These are phyloP conservation scores for Colletotrichum tamarilloi DNA, from an alignment of 2,329 filamentous ascomycete genomes.

Conservation along the genomic window DNA sequence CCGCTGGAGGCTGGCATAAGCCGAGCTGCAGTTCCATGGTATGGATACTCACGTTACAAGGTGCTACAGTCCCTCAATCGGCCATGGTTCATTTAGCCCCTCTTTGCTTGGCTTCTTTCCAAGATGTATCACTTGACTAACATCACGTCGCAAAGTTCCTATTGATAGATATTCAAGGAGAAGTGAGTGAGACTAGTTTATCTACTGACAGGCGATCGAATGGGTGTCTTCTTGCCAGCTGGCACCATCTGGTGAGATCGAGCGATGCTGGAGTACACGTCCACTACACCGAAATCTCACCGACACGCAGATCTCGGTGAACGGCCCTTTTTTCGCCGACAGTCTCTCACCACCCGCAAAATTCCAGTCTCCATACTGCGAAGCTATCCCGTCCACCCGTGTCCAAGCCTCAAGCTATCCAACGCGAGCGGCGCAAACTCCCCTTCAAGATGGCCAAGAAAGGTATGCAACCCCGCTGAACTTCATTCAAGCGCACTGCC, in stretches of 20 bases:
- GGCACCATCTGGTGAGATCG: background rate
- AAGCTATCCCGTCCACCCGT: constrained; percentile 23
- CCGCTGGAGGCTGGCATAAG: background rate
- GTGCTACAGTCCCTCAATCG: background rate
- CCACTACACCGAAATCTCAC: background rate
- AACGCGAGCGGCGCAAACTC: constrained; percentile 3
- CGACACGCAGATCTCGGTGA: constrained; percentile 6
- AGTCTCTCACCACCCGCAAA: constrained; percentile 16
- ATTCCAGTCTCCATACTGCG: constrained; percentile 21
- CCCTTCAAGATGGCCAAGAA: constrained; percentile 37
- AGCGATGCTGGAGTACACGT: background rate
- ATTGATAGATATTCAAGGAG: background rate
- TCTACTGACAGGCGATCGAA: no score
- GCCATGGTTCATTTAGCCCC: background rate
- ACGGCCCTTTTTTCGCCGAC: constrained; percentile 32
- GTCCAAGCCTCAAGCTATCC: constrained; percentile 27
- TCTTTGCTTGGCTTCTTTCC: background rate
- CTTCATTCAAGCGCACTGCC: no score
- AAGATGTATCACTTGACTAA: constrained; percentile 3
- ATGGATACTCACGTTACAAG: background rate
- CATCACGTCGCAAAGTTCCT: background rate
- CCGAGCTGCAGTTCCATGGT: background rate
- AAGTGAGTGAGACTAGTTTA: background rate
- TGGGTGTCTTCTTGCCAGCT: background rate
- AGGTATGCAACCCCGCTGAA: background rate